These are phyloP conservation scores for Cardamine chenopodiifolia DNA, from an alignment of 345 rosid genomes.

Conservation along the genomic window DNA sequence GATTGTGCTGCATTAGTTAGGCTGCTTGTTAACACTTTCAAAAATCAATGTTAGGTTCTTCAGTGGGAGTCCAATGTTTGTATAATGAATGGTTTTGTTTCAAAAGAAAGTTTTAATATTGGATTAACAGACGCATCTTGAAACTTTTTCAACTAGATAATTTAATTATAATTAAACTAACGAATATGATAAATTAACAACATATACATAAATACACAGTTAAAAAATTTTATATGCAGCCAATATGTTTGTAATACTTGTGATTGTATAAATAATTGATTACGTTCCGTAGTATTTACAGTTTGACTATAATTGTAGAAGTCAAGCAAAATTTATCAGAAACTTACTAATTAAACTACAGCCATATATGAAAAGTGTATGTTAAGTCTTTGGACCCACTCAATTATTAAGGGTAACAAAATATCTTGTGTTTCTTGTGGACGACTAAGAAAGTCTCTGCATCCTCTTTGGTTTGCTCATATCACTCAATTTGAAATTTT, in stretches of 20 bases:
- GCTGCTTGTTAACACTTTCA: no score
- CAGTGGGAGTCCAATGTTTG: no score
- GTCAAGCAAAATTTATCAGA: background rate
- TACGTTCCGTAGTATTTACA: background rate
- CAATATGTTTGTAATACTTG: background rate
- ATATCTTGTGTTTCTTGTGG: background rate
- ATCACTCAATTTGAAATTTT: no score
- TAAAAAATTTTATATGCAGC: background rate
- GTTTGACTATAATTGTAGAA: background rate
- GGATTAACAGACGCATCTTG: background rate
- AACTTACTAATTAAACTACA: background rate
- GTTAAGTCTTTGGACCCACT: background rate
- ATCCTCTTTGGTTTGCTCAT: no score
- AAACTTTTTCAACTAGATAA: background rate
- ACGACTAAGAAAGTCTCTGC: no score
- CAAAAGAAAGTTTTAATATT: no score
- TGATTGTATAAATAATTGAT: background rate
- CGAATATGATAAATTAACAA: no score
- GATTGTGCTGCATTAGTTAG: no score
- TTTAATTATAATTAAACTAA: no score
- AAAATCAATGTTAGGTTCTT: no score
- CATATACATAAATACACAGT: background rate
- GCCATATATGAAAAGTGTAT: background rate
- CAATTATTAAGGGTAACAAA: background rate
- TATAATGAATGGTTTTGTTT: no score